phyloP scores from a whole-genome alignment of 2,329 filamentous ascomycete genomes.

The Diaporthe ampelina region DNA sequence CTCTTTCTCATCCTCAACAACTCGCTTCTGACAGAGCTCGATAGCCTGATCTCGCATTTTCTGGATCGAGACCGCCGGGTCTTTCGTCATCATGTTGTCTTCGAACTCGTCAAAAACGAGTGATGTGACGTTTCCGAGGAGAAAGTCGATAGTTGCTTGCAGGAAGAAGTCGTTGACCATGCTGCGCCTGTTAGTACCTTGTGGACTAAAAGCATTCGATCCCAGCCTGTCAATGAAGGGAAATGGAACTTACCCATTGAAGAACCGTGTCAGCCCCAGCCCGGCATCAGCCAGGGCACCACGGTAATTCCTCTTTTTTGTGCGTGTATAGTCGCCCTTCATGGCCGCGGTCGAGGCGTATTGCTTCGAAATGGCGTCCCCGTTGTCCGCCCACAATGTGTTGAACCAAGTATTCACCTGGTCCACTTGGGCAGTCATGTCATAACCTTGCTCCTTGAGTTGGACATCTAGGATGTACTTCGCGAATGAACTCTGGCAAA shows the following conservation, averaged over 20 bases:
- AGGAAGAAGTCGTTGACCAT: conserved; percentile 99
- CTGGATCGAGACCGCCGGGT: conserved; percentile 88
- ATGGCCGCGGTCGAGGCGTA: conserved; percentile 96
- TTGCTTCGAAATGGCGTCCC: conserved; percentile 94
- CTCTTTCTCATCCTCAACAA: conserved; percentile 85
- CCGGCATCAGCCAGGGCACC: conserved; percentile 93
- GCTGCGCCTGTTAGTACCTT: conserved; percentile 63
- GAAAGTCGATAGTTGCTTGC: conserved; percentile 93
- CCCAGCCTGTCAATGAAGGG: not conserved
- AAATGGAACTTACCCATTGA: conserved; percentile 68
- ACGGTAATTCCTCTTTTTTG: conserved; percentile 88
- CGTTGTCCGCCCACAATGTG: conserved; percentile 96
- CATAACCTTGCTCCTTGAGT: conserved; percentile 80
- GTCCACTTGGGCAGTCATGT: conserved; percentile 81
- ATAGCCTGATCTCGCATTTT: conserved; percentile 91
- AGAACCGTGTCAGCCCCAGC: conserved; percentile 84
- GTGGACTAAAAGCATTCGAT: not conserved
- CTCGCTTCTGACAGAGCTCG: conserved; percentile 88
- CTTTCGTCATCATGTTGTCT: conserved; percentile 90
- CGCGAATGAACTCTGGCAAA: conserved; percentile 92
- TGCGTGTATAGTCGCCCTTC: conserved; percentile 97
- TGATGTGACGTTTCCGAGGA: conserved; percentile 88
- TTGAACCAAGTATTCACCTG: conserved; percentile 94
- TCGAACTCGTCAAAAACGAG: conserved; percentile 95
- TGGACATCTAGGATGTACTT: conserved; percentile 86